These are phyloP conservation scores for Roridomyces roridus DNA, from an alignment of 768 basidiomycete species.

Conservation along the genomic window DNA sequence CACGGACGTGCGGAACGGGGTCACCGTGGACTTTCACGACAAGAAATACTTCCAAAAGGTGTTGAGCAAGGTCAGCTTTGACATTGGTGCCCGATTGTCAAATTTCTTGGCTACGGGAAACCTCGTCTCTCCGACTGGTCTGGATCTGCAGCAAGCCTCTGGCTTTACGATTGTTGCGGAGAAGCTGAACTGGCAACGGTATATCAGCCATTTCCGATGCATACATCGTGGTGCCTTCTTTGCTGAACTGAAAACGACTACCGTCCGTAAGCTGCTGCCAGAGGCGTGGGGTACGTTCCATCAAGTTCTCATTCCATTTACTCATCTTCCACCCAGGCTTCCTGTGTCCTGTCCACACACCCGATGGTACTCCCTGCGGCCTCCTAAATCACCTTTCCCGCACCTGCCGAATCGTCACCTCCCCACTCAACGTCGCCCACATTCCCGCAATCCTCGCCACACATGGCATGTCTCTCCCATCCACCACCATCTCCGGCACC, in stretches of 20 bases:
- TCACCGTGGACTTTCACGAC: slow-evolving; percentile 87
- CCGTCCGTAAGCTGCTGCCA: slow-evolving; percentile 93
- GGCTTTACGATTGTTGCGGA: slow-evolving; percentile 99
- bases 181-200: slow-evolving; percentile 98
- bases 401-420: slow-evolving; percentile 89
- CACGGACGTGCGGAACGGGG: slow-evolving; percentile 77
- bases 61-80: slow-evolving; percentile 81
- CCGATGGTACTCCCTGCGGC: slow-evolving; percentile 97
- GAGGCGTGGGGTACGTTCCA: slow-evolving; percentile 91
- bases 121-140: slow-evolving; percentile 90
- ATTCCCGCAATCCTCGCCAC: slow-evolving; percentile 82
- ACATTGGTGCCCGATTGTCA: slow-evolving; percentile 86
- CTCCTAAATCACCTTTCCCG: slow-evolving; percentile 95
- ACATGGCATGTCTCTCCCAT: slow-evolving; percentile 94
- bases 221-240: slow-evolving; percentile 99
- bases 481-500: slow-evolving; percentile 81
- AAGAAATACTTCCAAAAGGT: slow-evolving; percentile 83
- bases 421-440: slow-evolving; percentile 74
- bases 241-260: slow-evolving; percentile 96
- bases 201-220: slow-evolving; percentile 97
- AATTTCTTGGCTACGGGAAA: slow-evolving; percentile 99
- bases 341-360: slow-evolving; percentile 97
- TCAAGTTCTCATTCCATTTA: neutral
- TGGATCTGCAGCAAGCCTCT: slow-evolving; percentile 95
- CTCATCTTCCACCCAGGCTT: slow-evolving; percentile 64